Evolutionary conservation across 768 basidiomycete species (phyloP), one percentile per base, ranked within the genome.

Genomic region (Mycena galopus): DNA sequence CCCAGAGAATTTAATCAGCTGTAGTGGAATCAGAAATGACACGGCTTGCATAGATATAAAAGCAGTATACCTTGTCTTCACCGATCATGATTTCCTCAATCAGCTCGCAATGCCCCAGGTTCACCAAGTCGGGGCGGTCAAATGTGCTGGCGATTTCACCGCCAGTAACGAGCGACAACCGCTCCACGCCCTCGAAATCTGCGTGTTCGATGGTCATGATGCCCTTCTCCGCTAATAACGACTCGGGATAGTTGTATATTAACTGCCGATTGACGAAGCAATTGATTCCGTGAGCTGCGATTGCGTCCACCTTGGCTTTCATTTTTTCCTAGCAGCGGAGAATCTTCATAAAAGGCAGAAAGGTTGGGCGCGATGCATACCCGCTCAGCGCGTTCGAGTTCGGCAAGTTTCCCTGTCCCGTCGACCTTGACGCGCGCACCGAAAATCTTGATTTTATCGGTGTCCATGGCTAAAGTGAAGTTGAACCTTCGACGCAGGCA

Each of bases 61-160:
- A 47, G 11, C 23, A 23, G 66, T 86, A 27, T 71, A 96, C 97
- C 91, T 96, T 98, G 82, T 99, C 98, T 84, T 99, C 98, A 21
- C 98, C 98, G 75, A 99, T 98, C 89, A 99, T 98, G 77, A 99
- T 93, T 85, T 99, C 98, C 84, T 99, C 98, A 67, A 99, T 98
- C 73, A 96, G 80, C 74, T 98, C 97, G 79, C 97, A 99, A 47
- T 87, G 88, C 8, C 98, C 98, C 16, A 99, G 90, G 80, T 95
- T 96, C 69, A 98, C 96, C 30, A 94, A 88, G 77, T 97, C 95
- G 0, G 97, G 96, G 47, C 93, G 87, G 62, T 97, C 97, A 78
- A 99, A 99, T 0, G 97, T 98, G 76, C 93, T 94, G 0, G 96
- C 94, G 73, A 99, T 98, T 83, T 99, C 98, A 30, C 98, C 98